phyloP scores from a whole-genome alignment of 768 basidiomycete genomes.

The Suillus plorans region DNA sequence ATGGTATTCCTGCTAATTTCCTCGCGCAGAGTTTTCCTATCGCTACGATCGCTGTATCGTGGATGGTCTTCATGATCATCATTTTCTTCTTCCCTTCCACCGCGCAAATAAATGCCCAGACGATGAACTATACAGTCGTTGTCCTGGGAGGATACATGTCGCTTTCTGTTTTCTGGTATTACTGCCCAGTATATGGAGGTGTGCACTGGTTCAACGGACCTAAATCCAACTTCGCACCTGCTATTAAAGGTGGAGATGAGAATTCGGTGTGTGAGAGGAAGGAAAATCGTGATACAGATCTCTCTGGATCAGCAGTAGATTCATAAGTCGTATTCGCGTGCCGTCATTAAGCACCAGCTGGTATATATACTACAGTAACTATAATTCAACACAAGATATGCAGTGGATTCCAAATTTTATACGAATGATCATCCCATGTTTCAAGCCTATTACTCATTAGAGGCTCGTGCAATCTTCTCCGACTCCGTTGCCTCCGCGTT shows the following conservation, averaged over 20 bases:
- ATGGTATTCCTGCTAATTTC: background rate
- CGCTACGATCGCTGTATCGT: conserved; percentile 30
- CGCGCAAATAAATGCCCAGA: conserved; percentile 24
- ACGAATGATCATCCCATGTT: background rate
- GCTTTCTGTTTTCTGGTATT: conserved; percentile 12
- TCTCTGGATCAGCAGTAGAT: background rate
- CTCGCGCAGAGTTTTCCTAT: conserved; percentile 27
- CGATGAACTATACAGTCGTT: conserved; percentile 40
- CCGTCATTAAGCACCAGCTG: background rate
- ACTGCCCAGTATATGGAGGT: conserved; percentile 23
- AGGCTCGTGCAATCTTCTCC: background rate
- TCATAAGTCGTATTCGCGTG: background rate
- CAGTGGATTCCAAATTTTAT: background rate
- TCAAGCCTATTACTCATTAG: background rate
- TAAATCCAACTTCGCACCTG: conserved; percentile 12
- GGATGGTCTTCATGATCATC: conserved; percentile 37
- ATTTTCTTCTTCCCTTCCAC: conserved; percentile 34
- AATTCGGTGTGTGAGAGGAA: background rate
- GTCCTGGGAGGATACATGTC: conserved; percentile 34
- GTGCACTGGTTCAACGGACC: conserved; percentile 30
- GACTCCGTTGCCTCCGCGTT: background rate
- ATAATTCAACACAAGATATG: background rate
- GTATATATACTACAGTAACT: background rate
- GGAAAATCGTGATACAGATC: background rate
- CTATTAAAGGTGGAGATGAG: background rate